These are phyloP conservation scores for Trametes punicea DNA, from an alignment of 768 basidiomycete species.

Conservation along the genomic window DNA sequence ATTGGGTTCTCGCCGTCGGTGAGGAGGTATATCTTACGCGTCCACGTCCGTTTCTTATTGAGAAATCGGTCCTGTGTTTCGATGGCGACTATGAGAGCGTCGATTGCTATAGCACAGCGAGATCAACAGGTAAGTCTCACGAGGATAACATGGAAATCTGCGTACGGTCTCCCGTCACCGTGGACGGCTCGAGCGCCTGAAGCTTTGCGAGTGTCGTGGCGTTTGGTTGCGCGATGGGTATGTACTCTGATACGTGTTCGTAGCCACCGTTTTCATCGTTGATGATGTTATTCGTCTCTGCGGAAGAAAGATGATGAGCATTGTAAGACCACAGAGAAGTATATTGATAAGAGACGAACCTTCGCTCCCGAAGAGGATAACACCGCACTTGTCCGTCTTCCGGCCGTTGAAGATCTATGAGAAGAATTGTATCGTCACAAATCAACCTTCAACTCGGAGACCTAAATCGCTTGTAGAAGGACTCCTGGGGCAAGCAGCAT, in stretches of 20 bases:
- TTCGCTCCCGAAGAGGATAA: conserved; percentile 83
- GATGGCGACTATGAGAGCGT: conserved; percentile 82
- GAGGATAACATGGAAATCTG: conserved; percentile 2
- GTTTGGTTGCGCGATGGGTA: conserved; percentile 66
- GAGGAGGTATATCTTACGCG: conserved; percentile 74
- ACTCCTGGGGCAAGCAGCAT: too few species aligned
- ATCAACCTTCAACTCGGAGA: too few species aligned
- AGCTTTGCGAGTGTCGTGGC: conserved; percentile 63
- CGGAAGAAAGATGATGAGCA: background rate
- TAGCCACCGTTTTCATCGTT: conserved; percentile 64
- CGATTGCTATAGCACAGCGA: conserved; percentile 53
- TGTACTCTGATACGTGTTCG: conserved; percentile 67
- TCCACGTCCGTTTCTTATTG: conserved; percentile 75
- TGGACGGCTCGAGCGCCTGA: conserved; percentile 55
- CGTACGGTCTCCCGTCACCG: conserved; percentile 64
- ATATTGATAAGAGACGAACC: conserved; percentile 38
- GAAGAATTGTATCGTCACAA: too few species aligned
- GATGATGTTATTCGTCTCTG: conserved; percentile 67
- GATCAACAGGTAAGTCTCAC: background rate
- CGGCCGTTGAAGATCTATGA: conserved; percentile 82
- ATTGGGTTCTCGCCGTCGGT: conserved; percentile 83
- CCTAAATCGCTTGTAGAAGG: too few species aligned
- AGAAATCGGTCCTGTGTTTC: conserved; percentile 74
- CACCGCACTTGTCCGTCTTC: conserved; percentile 93
- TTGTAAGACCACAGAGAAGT: background rate